phyloP scores from a whole-genome alignment of 495 filamentous ascomycete genomes.

The Penicillium manginii region DNA sequence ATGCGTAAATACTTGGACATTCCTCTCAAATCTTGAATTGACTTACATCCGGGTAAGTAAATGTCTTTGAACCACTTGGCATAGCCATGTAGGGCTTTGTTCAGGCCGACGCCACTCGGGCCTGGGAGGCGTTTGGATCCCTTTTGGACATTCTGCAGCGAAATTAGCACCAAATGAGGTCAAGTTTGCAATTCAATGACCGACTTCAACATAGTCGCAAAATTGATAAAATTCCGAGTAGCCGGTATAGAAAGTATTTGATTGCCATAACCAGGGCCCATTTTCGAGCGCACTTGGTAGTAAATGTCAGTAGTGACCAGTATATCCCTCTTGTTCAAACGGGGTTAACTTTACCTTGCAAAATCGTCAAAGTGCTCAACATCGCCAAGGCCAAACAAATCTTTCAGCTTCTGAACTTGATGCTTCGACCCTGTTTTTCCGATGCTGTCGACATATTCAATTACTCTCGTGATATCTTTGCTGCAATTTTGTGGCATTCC shows the following conservation, averaged over 20 bases:
- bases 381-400: conserved; percentile 58
- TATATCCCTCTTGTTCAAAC: too few relatives aligned
- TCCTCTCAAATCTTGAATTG: background rate
- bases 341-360: conserved; percentile 37
- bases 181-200: background rate
- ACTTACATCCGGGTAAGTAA: conserved; percentile 54
- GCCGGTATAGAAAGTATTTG: conserved; percentile 48
- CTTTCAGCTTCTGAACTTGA: conserved; percentile 56
- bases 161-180: conserved; percentile 4
- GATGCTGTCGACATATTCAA: conserved; percentile 59
- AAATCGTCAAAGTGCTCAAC: conserved; percentile 64
- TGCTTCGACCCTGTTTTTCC: conserved; percentile 43
- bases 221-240: conserved; percentile 59
- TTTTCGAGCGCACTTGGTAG: conserved; percentile 50
- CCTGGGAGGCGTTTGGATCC: conserved; percentile 37
- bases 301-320: conserved; percentile 15
- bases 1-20: background rate
- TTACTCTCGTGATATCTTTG: conserved; percentile 55
- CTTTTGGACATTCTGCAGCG: conserved; percentile 31
- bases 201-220: conserved; percentile 54
- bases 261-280: conserved; percentile 64
- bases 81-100: conserved; percentile 58
- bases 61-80: conserved; percentile 54
- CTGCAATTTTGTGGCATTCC: conserved; percentile 69
- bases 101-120: conserved; percentile 54